phyloP scores from a whole-genome alignment of 148 eudicot genomes.

The Vaccinium darrowii region DNA sequence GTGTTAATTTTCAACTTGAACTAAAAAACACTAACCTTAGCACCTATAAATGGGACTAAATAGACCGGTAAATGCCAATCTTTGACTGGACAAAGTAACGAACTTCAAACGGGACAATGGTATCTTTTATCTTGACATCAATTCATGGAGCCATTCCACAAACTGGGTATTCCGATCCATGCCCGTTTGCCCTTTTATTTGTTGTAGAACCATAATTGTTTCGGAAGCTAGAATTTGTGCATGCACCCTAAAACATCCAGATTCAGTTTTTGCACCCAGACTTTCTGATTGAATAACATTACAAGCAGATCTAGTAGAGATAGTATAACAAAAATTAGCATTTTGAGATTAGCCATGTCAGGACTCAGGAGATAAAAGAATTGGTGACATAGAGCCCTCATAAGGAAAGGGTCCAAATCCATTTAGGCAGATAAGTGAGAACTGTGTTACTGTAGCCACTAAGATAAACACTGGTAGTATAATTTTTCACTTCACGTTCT shows the following conservation, averaged over 20 bases:
- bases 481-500: neutral
- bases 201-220: neutral
- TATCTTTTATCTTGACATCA: neutral
- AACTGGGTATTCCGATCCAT: neutral
- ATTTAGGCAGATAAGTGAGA: neutral
- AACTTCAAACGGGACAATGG: neutral
- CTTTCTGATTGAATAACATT: neutral
- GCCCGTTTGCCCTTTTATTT: neutral
- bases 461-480: neutral
- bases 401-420: neutral
- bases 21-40: neutral
- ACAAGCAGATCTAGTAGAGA: neutral
- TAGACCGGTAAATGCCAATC: neutral
- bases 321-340: neutral
- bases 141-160: neutral
- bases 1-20: neutral
- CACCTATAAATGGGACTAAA: neutral
- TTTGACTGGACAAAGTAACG: neutral
- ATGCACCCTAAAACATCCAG: neutral
- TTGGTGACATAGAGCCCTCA: neutral
- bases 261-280: neutral
- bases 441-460: neutral
- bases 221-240: neutral
- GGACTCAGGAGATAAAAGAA: neutral
- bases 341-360: neutral